phyloP scores from a whole-genome alignment of 495 filamentous ascomycete species.

The Aspergillus taichungensis region DNA sequence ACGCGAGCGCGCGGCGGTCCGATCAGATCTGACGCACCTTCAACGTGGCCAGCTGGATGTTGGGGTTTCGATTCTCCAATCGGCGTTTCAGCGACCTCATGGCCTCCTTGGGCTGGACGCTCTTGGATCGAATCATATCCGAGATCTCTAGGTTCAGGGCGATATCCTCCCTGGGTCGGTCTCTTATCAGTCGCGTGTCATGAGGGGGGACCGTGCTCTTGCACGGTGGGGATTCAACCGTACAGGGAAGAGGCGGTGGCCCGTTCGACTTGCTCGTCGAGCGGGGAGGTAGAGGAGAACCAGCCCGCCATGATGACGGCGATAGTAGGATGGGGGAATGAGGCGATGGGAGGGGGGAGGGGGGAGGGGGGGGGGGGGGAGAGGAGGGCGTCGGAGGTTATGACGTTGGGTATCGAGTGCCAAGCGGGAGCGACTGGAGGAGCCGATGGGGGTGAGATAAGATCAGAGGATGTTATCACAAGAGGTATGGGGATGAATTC shows the following conservation, averaged over 20 bases:
- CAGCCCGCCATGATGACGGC: conserved; percentile 70
- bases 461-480: background rate
- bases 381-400: conserved; percentile 1
- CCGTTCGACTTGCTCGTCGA: conserved; percentile 94
- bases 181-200: conserved; percentile 5
- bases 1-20: background rate
- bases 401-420: conserved; percentile 18
- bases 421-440: background rate
- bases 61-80: conserved; percentile 93
- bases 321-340: background rate
- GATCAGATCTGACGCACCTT: conserved; percentile 48
- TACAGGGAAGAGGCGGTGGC: conserved; percentile 92
- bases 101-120: conserved; percentile 91
- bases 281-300: conserved; percentile 79
- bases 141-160: conserved; percentile 95
- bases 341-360: conserved; percentile 2
- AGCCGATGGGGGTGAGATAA: background rate
- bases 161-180: conserved; percentile 74
- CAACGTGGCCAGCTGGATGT: conserved; percentile 84
- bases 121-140: conserved; percentile 91
- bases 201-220: too few species aligned
- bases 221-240: conserved; percentile 9
- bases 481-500: background rate
- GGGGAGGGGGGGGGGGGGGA: background rate
- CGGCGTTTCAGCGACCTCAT: conserved; percentile 92